Conservation (phyloP, 1,139 yeast genomes). For the Kurtzmaniella natalensis region DNA sequence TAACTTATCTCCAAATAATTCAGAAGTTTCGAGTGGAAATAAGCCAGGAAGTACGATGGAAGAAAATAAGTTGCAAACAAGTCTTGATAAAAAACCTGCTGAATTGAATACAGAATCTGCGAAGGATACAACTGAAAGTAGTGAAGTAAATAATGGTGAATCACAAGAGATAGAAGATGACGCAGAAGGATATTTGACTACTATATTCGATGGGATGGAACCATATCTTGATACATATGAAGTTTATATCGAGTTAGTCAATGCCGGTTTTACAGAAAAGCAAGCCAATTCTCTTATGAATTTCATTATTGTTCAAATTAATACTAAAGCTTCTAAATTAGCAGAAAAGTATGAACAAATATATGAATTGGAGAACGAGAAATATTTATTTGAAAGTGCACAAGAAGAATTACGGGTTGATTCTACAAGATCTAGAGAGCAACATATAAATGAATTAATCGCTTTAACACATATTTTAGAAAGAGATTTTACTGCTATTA, state of each 20-base stretch:
- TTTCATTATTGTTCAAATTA: constrained; percentile 46
- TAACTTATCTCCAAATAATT: too few species aligned
- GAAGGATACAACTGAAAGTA: too few species aligned
- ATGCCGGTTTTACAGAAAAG: constrained; percentile 46
- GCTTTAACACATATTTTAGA: constrained; percentile 67
- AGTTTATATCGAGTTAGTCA: constrained; percentile 36
- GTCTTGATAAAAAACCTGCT: too few species aligned
- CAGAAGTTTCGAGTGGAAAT: too few species aligned
- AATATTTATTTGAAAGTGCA: constrained; percentile 87
- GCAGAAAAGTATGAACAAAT: constrained; percentile 57
- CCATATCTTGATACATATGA: constrained; percentile 51
- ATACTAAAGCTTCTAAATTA: constrained; percentile 52
- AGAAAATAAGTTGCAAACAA: too few species aligned
- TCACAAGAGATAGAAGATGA: neutral
- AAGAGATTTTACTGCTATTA: constrained; percentile 63
- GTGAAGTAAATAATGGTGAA: neutral
- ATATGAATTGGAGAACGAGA: constrained; percentile 78
- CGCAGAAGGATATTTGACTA: constrained; percentile 21
- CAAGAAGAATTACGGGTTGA: constrained; percentile 84
- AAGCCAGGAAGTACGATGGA: too few species aligned
- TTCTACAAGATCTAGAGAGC: constrained; percentile 67
- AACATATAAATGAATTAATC: constrained; percentile 64
- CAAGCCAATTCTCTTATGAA: constrained; percentile 54
- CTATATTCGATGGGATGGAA: constrained; percentile 39
- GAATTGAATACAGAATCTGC: too few species aligned